Base-by-base conservation (phyloP, 2,329 filamentous ascomycete genomes). In the Gliomastix tumulicola region DNA sequence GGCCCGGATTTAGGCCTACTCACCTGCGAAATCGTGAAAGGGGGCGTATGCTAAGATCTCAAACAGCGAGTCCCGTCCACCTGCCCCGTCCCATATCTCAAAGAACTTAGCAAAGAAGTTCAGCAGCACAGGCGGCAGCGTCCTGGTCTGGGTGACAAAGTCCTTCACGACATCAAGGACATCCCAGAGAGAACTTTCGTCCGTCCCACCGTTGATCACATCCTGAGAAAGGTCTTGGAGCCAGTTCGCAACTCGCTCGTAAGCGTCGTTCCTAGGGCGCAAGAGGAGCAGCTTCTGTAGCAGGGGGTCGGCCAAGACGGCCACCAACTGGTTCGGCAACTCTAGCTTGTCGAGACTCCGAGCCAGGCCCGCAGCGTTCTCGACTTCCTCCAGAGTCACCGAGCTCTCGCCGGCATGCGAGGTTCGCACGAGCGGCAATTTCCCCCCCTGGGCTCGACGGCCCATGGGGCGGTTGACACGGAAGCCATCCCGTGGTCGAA, bases 261-360 rank as follows among this genome's bases (percentile, higher is more conserved):
- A 59, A 11, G 66, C 67, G 34, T 69, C 64, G 13, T 64, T 59
- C 23, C 74, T 70, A 3, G 80, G 74, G 34, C 75, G 71, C 21
- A 85, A 61, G n/a, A 84, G 62, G 22, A 87, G 62, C 18, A 90
- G 66, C 51, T 90, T 92, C 54, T 90, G 86, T 2, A 90, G 71
- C 21, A 94, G 65, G 4, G 82, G 82, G 50, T 94, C 84, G 3
- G 74, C 76, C 12, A 94, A 64, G 5, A 85, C 78, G 6, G 88
- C 84, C 28, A 88, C 78, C 3, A 94, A 68, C 57, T 94, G 88
- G 44, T 84, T 88, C 0, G 88, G 88, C 28, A 88, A 63, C 55
- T 92, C 84, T 19, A 94, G 79, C 45, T 73, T 84, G 47, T 94
- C 86, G 8, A 94, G 59, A 39, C 76, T 83, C 31, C 75, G 72